A percentile compares a stretch with the other conserved stretches of the same genome.
Conservation (phyloP, 1,284 basidiomycete genomes). For the Apiotrichum akiyoshidainum region DNA sequence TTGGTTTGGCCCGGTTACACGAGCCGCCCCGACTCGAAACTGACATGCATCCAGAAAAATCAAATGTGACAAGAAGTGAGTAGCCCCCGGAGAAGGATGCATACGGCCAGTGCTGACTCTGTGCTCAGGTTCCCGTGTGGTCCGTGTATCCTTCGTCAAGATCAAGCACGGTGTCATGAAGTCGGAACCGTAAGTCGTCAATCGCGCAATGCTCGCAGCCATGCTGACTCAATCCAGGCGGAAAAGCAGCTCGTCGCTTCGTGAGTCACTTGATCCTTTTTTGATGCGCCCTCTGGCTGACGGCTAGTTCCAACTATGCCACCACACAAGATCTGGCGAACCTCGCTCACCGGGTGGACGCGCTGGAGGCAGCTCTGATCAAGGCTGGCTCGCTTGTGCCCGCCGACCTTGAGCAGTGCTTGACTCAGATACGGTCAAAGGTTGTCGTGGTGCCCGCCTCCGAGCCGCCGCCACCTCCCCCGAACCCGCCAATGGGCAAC, state of each 20-base stretch:
- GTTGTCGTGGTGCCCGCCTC: neutral
- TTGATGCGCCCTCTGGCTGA: conserved; percentile 4
- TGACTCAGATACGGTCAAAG: conserved; percentile 25
- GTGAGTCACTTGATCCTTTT: conserved; percentile 18
- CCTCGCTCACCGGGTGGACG: conserved; percentile 48
- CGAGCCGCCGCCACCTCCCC: neutral
- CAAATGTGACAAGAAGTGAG: conserved; percentile 52
- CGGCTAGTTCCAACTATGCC: conserved; percentile 37
- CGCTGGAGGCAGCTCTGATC: conserved; percentile 46
- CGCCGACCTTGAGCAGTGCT: conserved; percentile 45
- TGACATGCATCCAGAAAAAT: conserved; percentile 38
- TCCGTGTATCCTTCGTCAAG: conserved; percentile 48
- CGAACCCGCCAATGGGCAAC: conserved; percentile 11
- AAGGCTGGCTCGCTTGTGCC: conserved; percentile 42
- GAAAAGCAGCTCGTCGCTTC: conserved; percentile 42
- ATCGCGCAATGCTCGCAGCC: no score
- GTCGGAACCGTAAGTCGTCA: conserved; percentile 47
- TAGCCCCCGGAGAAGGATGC: conserved; percentile 22
- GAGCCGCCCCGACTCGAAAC: neutral
- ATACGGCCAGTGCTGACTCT: conserved; percentile 13
- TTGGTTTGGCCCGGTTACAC: neutral
- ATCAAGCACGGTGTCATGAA: conserved; percentile 50
- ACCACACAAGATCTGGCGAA: conserved; percentile 45
- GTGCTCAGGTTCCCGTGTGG: conserved; percentile 18
- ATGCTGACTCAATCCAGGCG: conserved; percentile 25